Percentiles rank a stretch among this genome's conserved stretches.
These are phyloP conservation scores for Auricularia heimuer DNA, from an alignment of 768 basidiomycete genomes.

Conservation along the genomic window DNA sequence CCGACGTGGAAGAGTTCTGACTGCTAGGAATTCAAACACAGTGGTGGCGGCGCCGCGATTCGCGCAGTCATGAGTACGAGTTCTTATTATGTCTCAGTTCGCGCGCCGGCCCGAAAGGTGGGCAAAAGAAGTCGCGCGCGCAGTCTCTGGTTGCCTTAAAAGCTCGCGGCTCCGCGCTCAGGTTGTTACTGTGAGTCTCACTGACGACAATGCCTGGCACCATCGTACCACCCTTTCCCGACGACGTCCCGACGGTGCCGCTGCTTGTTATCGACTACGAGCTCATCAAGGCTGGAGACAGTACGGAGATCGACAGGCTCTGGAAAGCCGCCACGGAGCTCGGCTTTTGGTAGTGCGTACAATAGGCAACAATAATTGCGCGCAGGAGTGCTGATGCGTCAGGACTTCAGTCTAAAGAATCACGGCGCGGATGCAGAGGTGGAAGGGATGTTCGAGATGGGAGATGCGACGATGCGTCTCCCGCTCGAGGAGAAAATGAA, in stretches of 20 bases:
- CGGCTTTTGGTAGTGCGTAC: slow-evolving; percentile 59
- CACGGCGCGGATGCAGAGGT: slow-evolving; percentile 42
- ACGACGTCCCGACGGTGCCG: slow-evolving; percentile 42
- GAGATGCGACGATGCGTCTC: slow-evolving; percentile 42
- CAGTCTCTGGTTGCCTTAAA: too few relatives aligned
- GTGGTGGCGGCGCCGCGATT: too few relatives aligned
- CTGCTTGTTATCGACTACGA: slow-evolving; percentile 47
- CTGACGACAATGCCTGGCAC: background rate
- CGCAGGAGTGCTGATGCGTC: background rate
- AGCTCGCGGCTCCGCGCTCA: too few relatives aligned
- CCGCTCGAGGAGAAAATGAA: slow-evolving; percentile 48
- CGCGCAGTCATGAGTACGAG: too few relatives aligned
- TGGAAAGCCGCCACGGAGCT: slow-evolving; percentile 49
- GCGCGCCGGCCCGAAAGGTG: too few relatives aligned
- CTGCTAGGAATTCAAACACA: too few relatives aligned
- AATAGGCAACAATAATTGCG: background rate
- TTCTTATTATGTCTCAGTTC: too few relatives aligned
- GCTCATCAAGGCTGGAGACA: slow-evolving; percentile 33
- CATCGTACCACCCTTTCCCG: slow-evolving; percentile 35
- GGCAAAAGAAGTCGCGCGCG: too few relatives aligned
- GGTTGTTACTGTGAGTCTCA: too few relatives aligned
- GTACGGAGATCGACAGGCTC: slow-evolving; percentile 37
- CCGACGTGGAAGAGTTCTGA: too few relatives aligned
- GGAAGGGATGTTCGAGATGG: slow-evolving; percentile 45
- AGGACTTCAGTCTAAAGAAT: slow-evolving; percentile 38